A percentile compares a stretch with the other conserved stretches of the same genome.
Conservation (phyloP, 2,329 filamentous ascomycete species). For the Alternaria sp. region DNA sequence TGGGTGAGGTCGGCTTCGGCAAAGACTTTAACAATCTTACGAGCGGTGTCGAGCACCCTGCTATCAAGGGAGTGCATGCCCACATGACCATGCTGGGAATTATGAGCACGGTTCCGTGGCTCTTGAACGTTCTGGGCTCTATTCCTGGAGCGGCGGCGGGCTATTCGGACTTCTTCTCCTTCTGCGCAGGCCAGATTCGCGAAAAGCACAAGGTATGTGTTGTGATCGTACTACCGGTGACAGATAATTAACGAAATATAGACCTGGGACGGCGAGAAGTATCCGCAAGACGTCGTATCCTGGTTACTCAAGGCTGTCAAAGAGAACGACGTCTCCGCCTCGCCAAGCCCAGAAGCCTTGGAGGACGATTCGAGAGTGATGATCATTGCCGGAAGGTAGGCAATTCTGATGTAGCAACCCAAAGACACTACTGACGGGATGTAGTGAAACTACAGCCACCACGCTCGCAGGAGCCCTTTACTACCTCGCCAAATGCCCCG, state of each 20-base stretch:
- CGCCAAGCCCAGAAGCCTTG: conserved; percentile 38
- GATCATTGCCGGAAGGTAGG: conserved; percentile 43
- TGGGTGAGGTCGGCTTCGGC: conserved; percentile 38
- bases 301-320: conserved; percentile 51
- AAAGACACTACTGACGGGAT: background rate
- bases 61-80: conserved; percentile 45
- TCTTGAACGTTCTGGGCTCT: conserved; percentile 37
- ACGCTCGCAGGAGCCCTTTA: conserved; percentile 40
- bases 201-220: conserved; percentile 40
- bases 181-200: conserved; percentile 37
- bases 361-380: conserved; percentile 43
- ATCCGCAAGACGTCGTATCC: conserved; percentile 47
- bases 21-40: conserved; percentile 34
- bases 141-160: conserved; percentile 39
- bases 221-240: background rate
- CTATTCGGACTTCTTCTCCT: conserved; percentile 39
- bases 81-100: conserved; percentile 45
- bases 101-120: conserved; percentile 46
- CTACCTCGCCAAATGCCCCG: conserved; percentile 42
- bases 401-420: background rate
- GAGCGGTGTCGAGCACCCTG: conserved; percentile 33
- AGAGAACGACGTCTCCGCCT: conserved; percentile 46
- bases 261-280: conserved; percentile 29
- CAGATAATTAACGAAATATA: background rate
- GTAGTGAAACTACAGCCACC: conserved; percentile 46